phyloP scores from a whole-genome alignment of 345 rosid genomes.

The Mercurialis annua region DNA sequence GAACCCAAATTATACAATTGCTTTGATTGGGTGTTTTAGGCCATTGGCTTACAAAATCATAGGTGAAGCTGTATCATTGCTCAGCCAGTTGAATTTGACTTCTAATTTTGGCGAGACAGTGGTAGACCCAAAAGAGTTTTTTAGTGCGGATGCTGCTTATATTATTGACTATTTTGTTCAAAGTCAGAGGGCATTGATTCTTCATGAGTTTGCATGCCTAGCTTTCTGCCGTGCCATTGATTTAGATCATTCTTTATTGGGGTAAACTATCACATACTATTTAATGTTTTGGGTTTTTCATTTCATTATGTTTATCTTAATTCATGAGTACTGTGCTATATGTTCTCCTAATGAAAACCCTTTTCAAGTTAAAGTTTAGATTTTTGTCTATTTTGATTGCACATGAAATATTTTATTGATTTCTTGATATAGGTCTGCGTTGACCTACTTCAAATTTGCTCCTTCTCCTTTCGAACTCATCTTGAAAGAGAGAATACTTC shows the following conservation, averaged over 20 bases:
- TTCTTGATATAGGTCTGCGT: constrained; percentile 54
- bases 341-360: no score
- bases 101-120: constrained; percentile 27
- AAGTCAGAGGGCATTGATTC: constrained; percentile 58
- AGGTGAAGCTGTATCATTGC: constrained; percentile 51
- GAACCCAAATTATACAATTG: constrained; percentile 63
- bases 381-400: not conserved
- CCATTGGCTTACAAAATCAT: constrained; percentile 50
- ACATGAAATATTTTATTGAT: constrained; percentile 8
- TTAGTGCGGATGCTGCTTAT: constrained; percentile 38
- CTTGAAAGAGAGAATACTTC: constrained; percentile 33
- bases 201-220: constrained; percentile 86
- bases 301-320: not conserved
- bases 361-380: not conserved
- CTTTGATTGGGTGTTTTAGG: constrained; percentile 63
- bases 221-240: constrained; percentile 80
- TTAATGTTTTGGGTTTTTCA: not conserved
- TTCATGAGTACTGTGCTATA: not conserved
- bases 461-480: constrained; percentile 76
- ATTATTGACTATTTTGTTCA: constrained; percentile 49
- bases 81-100: constrained; percentile 50
- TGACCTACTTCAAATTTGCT: constrained; percentile 64
- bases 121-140: constrained; percentile 24
- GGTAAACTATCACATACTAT: constrained; percentile 34
- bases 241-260: constrained; percentile 58